These are phyloP conservation scores for Candida ovalis DNA, from an alignment of 805 yeast genomes.

Conservation along the genomic window DNA sequence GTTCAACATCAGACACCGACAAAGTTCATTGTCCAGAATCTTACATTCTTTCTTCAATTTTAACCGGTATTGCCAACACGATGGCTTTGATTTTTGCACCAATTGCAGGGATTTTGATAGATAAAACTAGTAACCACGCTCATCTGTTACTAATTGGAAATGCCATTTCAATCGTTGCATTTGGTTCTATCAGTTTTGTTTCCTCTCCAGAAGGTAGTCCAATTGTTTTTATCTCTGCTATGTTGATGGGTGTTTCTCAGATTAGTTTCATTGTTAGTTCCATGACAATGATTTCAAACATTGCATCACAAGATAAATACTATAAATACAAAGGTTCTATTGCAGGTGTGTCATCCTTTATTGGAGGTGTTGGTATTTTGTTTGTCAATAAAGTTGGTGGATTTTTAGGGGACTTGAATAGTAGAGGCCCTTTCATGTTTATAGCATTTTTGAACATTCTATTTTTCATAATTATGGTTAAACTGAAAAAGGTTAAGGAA, in stretches of 20 bases:
- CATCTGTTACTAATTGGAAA: constrained; percentile 36
- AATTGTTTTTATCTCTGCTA: constrained; percentile 36
- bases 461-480: constrained; percentile 28
- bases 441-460: constrained; percentile 40
- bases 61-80: constrained; percentile 64
- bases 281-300: constrained; percentile 47
- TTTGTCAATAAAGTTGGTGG: constrained; percentile 62
- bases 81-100: constrained; percentile 60
- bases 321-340: constrained; percentile 55
- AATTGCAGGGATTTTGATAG: constrained; percentile 56
- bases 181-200: constrained; percentile 33
- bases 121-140: constrained; percentile 33
- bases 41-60: constrained; percentile 59
- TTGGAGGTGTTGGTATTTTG: constrained; percentile 67
- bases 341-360: constrained; percentile 64
- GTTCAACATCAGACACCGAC: constrained; percentile 34
- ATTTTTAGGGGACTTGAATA: constrained; percentile 50
- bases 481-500: constrained; percentile 22
- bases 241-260: constrained; percentile 56
- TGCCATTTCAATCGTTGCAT: constrained; percentile 41
- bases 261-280: constrained; percentile 60
- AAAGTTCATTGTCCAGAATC: constrained; percentile 55
- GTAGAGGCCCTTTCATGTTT: constrained; percentile 55
- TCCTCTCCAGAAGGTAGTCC: constrained; percentile 34
- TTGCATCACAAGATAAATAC: constrained; percentile 39